Evolutionary conservation across 495 filamentous ascomycete genomes (phyloP), one percentile per base, ranked within the genome.

Genomic region (Rhypophila decipiens): DNA sequence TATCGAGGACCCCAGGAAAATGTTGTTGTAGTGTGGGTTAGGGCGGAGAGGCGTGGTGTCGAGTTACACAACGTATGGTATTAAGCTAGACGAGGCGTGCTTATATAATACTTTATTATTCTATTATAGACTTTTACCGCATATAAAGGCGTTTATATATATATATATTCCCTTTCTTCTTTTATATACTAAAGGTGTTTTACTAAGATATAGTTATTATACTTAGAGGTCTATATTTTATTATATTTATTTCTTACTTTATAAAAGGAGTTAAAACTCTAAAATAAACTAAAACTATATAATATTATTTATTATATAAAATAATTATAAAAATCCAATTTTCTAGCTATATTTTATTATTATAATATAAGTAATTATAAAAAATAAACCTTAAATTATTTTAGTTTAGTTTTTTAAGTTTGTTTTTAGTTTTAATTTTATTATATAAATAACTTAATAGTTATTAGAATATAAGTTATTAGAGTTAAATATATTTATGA

Each of bases 1-100:
- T 67, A 97, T 98, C 58, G 93, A 98, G 71, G 94, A 98, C 62
- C 93, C 93, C 8, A 73, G 88, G 31, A 84, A 84, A 56, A 96
- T 98, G 93, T 76, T 98, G 10, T 68, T 96, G 24, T 73, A 61
- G 49, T 31, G 27, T 13, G 7, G 13, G 27, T 31, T 31, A 13
- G 27, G 7, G 27, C 7, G 7, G 27, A 13, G 7, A 31, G 27
- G 27, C 27, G 7, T 7, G 7, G 27, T 31, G 7, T 31, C 27
- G 7, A 13, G 27, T 7, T 31, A 7, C 27, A 31, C 13, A n/a
- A n/a, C n/a, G n/a, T 31, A 7, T 31, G 27, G 27, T 31, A 7
- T n/a, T n/a, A n/a, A n/a, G n/a, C n/a, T n/a, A n/a, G n/a, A 31
- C 7, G 27, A 13, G 7, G 27, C 27, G 7, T 31, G 27, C 27